These are phyloP conservation scores for Lepidium aucheri DNA, from an alignment of 345 rosid genomes.

Conservation along the genomic window DNA sequence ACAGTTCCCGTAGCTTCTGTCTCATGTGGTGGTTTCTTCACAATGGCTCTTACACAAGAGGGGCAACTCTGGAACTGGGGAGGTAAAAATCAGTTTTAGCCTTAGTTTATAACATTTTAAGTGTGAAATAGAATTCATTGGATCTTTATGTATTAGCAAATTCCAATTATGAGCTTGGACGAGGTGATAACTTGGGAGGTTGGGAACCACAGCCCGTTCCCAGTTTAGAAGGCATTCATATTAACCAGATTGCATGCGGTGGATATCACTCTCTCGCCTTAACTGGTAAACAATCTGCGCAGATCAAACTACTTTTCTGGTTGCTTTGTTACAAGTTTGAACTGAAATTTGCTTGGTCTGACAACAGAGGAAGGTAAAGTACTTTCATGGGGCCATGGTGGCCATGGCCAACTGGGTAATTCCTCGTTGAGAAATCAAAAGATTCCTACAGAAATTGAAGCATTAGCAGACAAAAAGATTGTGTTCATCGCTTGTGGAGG, in stretches of 20 bases:
- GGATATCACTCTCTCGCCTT: slow-evolving; percentile 94
- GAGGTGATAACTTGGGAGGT: slow-evolving; percentile 73
- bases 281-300: slow-evolving; percentile 44
- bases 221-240: slow-evolving; percentile 40
- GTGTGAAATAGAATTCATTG: not conserved
- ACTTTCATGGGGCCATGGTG: slow-evolving; percentile 94
- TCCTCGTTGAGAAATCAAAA: slow-evolving; percentile 48
- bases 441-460: slow-evolving; percentile 49
- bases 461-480: slow-evolving; percentile 52
- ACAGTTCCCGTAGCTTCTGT: slow-evolving; percentile 61
- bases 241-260: slow-evolving; percentile 73
- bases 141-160: slow-evolving; percentile 41
- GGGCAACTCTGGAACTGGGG: slow-evolving; percentile 98
- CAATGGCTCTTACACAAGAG: slow-evolving; percentile 58
- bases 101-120: not conserved
- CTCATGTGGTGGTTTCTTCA: slow-evolving; percentile 92
- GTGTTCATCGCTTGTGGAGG: slow-evolving; percentile 71
- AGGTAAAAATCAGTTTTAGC: slow-evolving; percentile 28
- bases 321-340: not conserved
- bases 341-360: slow-evolving; percentile 12
- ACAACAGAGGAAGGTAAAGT: slow-evolving; percentile 72
- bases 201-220: slow-evolving; percentile 82
- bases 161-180: slow-evolving; percentile 91
- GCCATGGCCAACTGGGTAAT: slow-evolving; percentile 84
- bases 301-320: not conserved